These are phyloP conservation scores for Thelephora terrestris DNA, from an alignment of 1,284 basidiomycete species.

Conservation along the genomic window DNA sequence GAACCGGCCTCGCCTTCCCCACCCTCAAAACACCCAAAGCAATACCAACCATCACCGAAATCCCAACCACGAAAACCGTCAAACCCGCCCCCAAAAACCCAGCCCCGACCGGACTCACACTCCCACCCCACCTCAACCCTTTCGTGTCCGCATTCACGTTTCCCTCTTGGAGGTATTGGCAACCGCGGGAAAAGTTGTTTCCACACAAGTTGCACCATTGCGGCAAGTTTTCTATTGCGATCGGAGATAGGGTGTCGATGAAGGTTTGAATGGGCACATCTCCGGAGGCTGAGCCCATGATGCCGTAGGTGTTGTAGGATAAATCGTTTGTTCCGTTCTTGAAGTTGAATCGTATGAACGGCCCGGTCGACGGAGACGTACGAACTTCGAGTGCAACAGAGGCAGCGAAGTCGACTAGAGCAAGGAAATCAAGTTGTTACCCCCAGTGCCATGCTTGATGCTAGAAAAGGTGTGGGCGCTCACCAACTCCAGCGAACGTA, in stretches of 20 bases:
- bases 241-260: conserved; percentile 39
- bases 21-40: neutral
- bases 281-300: conserved; percentile 14
- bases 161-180: conserved; percentile 15
- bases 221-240: conserved; percentile 40
- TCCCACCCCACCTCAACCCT: too few relatives aligned
- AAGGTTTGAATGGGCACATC: conserved; percentile 51
- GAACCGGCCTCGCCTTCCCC: neutral
- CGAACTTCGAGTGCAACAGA: conserved; percentile 32
- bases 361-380: conserved; percentile 14
- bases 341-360: conserved; percentile 49
- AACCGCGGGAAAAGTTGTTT: conserved; percentile 47
- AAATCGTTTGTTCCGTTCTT: conserved; percentile 39
- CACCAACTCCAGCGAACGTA: conserved; percentile 26
- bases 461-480: conserved; percentile 1
- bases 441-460: neutral
- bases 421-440: neutral
- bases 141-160: too few relatives aligned
- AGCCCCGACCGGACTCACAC: conserved; percentile 36
- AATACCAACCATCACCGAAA: neutral
- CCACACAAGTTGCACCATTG: conserved; percentile 51
- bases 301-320: conserved; percentile 19
- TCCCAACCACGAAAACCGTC: conserved; percentile 33
- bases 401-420: conserved; percentile 36
- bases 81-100: conserved; percentile 59